These are phyloP conservation scores for Calvatia gigantea DNA, from an alignment of 768 basidiomycete genomes.

Conservation along the genomic window DNA sequence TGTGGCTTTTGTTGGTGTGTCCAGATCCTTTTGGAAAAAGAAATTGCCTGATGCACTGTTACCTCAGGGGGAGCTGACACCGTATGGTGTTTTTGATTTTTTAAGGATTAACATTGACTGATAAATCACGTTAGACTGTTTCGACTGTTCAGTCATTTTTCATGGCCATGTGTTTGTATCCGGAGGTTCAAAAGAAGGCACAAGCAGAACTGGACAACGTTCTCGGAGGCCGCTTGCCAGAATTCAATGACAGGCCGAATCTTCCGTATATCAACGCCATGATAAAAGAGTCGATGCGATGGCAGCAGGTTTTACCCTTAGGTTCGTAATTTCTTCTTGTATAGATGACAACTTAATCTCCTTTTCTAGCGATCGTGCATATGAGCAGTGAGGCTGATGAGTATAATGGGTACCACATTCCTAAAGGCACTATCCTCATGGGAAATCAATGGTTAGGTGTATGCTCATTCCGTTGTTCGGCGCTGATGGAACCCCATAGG, in stretches of 20 bases:
- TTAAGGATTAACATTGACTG: neutral
- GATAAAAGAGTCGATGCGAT: slow-evolving; percentile 34
- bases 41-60: neutral
- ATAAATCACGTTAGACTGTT: slow-evolving; percentile 10
- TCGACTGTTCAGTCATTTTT: slow-evolving; percentile 15
- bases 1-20: slow-evolving; percentile 8
- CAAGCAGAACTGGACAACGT: slow-evolving; percentile 17
- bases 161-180: slow-evolving; percentile 17
- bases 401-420: neutral
- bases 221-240: slow-evolving; percentile 28
- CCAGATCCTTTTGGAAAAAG: neutral
- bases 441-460: neutral
- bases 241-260: slow-evolving; percentile 17
- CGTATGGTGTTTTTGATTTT: neutral
- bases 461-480: neutral
- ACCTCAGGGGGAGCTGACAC: slow-evolving; percentile 13
- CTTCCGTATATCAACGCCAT: slow-evolving; percentile 33
- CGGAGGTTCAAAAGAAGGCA: slow-evolving; percentile 15
- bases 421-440: neutral
- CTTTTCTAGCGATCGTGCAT: neutral
- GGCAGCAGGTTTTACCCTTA: too few species aligned
- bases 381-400: neutral
- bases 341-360: neutral
- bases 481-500: neutral
- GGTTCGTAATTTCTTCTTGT: too few species aligned